A percentile compares a stretch with the other conserved stretches of the same genome.
Evolutionary conservation across 352 stramenopile species (phyloP).

Genomic region (Globisporangium radiosum): DNA sequence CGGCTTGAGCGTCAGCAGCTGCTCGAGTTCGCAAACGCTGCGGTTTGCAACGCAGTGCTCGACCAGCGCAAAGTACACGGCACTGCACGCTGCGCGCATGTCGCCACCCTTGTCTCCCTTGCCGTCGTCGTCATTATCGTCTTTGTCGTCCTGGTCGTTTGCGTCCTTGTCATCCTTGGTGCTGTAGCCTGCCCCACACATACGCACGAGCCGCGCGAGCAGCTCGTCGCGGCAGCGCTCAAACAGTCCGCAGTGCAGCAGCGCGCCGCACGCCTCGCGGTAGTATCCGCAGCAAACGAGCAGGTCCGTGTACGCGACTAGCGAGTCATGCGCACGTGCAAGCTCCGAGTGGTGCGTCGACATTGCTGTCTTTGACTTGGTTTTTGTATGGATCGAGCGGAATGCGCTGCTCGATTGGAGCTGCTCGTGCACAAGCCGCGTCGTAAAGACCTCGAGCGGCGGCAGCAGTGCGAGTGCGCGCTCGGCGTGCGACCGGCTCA

Average conservation of each 20-base stretch:
- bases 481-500: conserved; percentile 55
- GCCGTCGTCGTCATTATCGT: conserved; percentile 5
- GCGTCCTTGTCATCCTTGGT: not conserved
- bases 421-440: conserved; percentile 17
- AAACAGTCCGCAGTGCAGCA: conserved; percentile 59
- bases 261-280: conserved; percentile 46
- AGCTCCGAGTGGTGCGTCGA: no score
- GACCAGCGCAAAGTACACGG: conserved; percentile 63
- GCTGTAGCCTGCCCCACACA: not conserved
- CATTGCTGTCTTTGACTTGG: no score
- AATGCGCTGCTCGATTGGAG: not conserved
- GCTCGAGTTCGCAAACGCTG: conserved; percentile 33
- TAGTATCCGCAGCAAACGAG: conserved; percentile 43
- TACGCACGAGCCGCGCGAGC: conserved; percentile 11
- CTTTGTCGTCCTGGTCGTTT: not conserved
- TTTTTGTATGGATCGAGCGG: no score
- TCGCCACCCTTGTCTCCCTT: conserved; percentile 8
- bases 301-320: conserved; percentile 60
- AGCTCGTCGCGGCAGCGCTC: conserved; percentile 47
- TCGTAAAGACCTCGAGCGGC: conserved; percentile 38
- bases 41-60: conserved; percentile 55
- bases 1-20: conserved; percentile 47
- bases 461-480: conserved; percentile 61
- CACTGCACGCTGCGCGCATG: conserved; percentile 9
- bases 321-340: conserved; percentile 9